These are phyloP conservation scores for Trichoderma citrinoviride DNA, from an alignment of 2,329 filamentous ascomycete genomes.

Conservation along the genomic window DNA sequence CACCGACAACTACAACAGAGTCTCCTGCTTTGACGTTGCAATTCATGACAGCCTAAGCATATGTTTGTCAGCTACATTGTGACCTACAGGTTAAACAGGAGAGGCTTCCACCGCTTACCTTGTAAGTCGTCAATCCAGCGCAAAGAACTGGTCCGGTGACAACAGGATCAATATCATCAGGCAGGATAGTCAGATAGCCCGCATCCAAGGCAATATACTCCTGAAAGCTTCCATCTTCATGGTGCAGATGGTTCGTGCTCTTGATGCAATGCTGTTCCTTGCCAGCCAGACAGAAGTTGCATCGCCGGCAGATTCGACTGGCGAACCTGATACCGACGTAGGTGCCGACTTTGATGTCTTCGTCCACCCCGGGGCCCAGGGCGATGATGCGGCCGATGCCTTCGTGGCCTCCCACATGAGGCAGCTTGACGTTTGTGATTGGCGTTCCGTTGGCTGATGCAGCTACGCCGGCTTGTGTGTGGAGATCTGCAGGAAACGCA, in stretches of 20 bases:
- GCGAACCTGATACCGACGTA: constrained; percentile 23
- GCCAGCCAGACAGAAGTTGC: constrained; percentile 23
- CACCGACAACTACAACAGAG: constrained; percentile 23
- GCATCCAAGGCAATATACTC: constrained; percentile 23
- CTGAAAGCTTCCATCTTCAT: constrained; percentile 25
- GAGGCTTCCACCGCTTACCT: neutral
- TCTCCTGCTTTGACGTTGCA: constrained; percentile 24
- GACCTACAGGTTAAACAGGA: neutral
- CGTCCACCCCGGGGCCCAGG: constrained; percentile 20
- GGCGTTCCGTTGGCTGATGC: constrained; percentile 16
- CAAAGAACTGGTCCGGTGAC: constrained; percentile 21
- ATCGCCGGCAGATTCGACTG: constrained; percentile 20
- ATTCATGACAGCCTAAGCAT: constrained; percentile 23
- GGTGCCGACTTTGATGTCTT: constrained; percentile 21
- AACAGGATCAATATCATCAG: constrained; percentile 23
- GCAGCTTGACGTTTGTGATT: constrained; percentile 23
- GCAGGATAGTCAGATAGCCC: constrained; percentile 18
- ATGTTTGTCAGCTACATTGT: neutral
- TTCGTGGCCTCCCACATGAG: constrained; percentile 24
- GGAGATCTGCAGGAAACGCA: constrained; percentile 19
- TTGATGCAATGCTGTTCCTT: constrained; percentile 24
- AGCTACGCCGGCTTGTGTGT: constrained; percentile 23
- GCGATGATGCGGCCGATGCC: constrained; percentile 23
- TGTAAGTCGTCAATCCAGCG: constrained; percentile 25
- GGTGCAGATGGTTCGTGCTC: constrained; percentile 25